phyloP scores from a whole-genome alignment of 2,329 filamentous ascomycete genomes.

The Dactylellina sp. region DNA sequence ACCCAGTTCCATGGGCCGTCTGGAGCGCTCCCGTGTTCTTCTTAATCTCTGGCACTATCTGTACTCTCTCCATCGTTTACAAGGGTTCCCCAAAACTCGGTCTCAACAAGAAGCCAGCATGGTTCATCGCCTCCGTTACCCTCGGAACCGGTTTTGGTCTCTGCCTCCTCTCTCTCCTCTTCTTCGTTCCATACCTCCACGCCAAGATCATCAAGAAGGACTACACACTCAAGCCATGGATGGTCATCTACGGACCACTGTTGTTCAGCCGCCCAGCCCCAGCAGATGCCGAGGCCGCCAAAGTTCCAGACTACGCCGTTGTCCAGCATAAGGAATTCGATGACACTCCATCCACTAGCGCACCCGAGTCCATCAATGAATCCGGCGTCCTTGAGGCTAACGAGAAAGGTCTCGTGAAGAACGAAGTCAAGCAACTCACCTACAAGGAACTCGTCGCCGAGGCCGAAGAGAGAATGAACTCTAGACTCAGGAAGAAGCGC shows the following conservation, averaged over 20 bases:
- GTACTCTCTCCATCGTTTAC: constrained; percentile 82
- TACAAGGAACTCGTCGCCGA: constrained; percentile 74
- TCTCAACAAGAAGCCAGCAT: constrained; percentile 74
- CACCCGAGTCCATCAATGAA: constrained; percentile 58
- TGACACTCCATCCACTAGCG: constrained; percentile 62
- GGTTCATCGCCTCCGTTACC: constrained; percentile 72
- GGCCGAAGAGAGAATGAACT: constrained; percentile 71
- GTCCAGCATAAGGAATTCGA: constrained; percentile 74
- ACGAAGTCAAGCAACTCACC: constrained; percentile 68
- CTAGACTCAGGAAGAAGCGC: constrained; percentile 71
- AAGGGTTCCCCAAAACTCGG: constrained; percentile 79
- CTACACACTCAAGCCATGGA: constrained; percentile 70
- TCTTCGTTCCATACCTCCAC: constrained; percentile 72
- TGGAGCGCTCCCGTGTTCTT: constrained; percentile 81
- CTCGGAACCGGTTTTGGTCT: constrained; percentile 69
- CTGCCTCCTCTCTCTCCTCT: constrained; percentile 67
- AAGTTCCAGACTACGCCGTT: constrained; percentile 81
- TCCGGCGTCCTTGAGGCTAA: constrained; percentile 61
- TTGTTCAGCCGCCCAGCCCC: constrained; percentile 66
- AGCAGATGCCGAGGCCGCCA: constrained; percentile 66
- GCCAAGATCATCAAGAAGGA: constrained; percentile 72
- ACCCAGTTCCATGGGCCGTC: constrained; percentile 78
- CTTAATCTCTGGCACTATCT: constrained; percentile 78
- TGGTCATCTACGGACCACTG: constrained; percentile 69
- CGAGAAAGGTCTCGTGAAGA: constrained; percentile 66